phyloP scores from a whole-genome alignment of 441 rosid species.

The Aleurites moluccanus region DNA sequence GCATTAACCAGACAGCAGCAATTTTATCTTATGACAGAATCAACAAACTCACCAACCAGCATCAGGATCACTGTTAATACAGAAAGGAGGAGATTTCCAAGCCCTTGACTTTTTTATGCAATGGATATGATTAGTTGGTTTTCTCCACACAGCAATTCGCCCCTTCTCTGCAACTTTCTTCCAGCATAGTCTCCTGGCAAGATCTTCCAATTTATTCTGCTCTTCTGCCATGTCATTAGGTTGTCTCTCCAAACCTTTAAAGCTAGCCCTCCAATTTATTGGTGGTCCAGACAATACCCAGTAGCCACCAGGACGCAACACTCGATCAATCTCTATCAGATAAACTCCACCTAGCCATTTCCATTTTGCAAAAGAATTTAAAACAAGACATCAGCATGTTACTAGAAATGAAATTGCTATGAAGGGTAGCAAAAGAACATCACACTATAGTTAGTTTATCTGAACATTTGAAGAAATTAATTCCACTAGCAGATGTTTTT shows the following conservation, averaged over 20 bases:
- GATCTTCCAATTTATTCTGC: slow-evolving; percentile 50
- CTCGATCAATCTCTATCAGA: slow-evolving; percentile 66
- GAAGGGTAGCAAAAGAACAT: not conserved
- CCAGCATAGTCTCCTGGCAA: slow-evolving; percentile 61
- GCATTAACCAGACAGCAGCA: not conserved
- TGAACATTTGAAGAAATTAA: not conserved
- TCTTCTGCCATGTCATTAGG: slow-evolving; percentile 44
- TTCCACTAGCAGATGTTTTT: not conserved
- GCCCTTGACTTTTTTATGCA: slow-evolving; percentile 41
- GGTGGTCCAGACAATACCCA: slow-evolving; percentile 74
- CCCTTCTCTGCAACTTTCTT: slow-evolving; percentile 55
- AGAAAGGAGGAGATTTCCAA: slow-evolving; percentile 39
- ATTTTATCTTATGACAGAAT: not conserved
- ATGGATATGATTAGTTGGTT: slow-evolving; percentile 55
- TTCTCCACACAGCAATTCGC: slow-evolving; percentile 57
- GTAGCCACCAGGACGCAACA: slow-evolving; percentile 63
- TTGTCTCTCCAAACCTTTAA: slow-evolving; percentile 44
- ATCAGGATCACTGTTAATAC: slow-evolving; percentile 40
- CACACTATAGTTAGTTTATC: not conserved
- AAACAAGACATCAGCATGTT: not conserved
- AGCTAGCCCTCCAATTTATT: slow-evolving; percentile 43
- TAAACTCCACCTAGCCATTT: slow-evolving; percentile 53
- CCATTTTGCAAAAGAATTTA: slow-evolving; percentile 15
- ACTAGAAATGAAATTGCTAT: not conserved
- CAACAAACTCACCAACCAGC: slow-evolving; percentile 51